A percentile compares a stretch with the other conserved stretches of the same genome.
These are phyloP conservation scores for Lablab purpureus DNA, from an alignment of 306 rosid genomes.

Conservation along the genomic window DNA sequence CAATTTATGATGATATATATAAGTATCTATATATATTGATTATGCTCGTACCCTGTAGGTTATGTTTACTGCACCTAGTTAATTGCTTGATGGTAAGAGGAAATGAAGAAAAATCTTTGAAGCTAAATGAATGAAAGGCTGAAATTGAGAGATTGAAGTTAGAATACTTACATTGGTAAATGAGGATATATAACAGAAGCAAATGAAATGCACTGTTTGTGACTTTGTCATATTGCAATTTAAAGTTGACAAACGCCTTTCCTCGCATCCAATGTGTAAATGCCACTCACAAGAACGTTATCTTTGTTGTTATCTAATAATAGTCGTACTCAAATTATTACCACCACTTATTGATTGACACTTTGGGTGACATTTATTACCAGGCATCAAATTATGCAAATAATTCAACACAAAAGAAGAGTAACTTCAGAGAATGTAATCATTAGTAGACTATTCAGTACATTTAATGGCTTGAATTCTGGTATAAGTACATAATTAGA, in stretches of 20 bases:
- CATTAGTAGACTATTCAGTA: neutral
- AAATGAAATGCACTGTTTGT: slow-evolving; percentile 29
- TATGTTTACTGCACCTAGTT: slow-evolving; percentile 21
- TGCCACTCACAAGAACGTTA: slow-evolving; percentile 40
- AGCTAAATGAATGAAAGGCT: neutral
- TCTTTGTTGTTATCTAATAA: slow-evolving; percentile 45
- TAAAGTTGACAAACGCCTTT: slow-evolving; percentile 33
- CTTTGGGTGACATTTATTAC: slow-evolving; percentile 29
- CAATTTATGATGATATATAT: neutral
- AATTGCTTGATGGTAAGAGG: slow-evolving; percentile 3
- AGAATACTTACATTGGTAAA: neutral
- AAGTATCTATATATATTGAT: neutral
- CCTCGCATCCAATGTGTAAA: slow-evolving; percentile 38
- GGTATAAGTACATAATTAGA: slow-evolving; percentile 4
- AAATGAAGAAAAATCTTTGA: slow-evolving; percentile 8
- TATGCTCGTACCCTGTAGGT: neutral
- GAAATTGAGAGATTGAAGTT: neutral
- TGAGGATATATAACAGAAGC: neutral
- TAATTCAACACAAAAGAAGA: neutral
- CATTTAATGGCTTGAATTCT: slow-evolving; percentile 12
- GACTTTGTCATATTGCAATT: slow-evolving; percentile 45
- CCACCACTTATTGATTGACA: slow-evolving; percentile 7
- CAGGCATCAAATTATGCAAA: neutral
- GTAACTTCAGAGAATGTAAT: neutral
- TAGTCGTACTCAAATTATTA: slow-evolving; percentile 18